A percentile compares a stretch with the other conserved stretches of the same genome.
Evolutionary conservation across 2,329 filamentous ascomycete genomes (phyloP).

Genomic region (Calonectria leucothoes): DNA sequence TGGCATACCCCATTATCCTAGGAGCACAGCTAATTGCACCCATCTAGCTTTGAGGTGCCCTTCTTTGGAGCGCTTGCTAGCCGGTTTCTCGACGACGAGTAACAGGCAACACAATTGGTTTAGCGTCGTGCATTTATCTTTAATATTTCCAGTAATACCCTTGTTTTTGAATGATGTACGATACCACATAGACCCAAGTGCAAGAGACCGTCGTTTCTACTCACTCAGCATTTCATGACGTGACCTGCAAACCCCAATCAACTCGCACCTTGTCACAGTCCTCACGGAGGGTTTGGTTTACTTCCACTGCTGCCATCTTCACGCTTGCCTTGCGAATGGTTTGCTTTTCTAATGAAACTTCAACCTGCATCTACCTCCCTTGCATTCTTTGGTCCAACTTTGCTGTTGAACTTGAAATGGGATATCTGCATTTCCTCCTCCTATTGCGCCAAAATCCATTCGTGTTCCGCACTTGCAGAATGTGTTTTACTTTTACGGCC

Average conservation of each 20-base stretch:
- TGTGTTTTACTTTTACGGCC: not conserved
- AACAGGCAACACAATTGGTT: constrained; percentile 8
- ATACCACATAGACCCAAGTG: constrained; percentile 6
- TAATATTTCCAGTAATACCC: constrained; percentile 20
- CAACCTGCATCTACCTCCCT: not conserved
- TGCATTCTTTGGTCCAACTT: not conserved
- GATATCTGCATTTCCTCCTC: not conserved
- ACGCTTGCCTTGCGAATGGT: not conserved
- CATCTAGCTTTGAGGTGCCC: constrained; percentile 81
- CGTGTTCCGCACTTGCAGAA: not conserved
- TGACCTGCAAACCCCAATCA: not conserved
- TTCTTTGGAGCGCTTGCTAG: constrained; percentile 88
- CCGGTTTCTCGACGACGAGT: constrained; percentile 90
- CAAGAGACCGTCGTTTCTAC: not conserved
- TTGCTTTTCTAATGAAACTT: not conserved
- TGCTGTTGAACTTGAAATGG: not conserved
- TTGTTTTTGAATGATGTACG: constrained; percentile 9
- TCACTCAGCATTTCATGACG: not conserved
- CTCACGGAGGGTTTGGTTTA: not conserved
- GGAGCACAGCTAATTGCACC: not conserved
- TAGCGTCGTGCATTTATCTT: not conserved
- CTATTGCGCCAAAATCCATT: too few species aligned
- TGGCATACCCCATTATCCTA: not conserved
- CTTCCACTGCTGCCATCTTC: not conserved
- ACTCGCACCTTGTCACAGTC: not conserved